These are phyloP conservation scores for Cystofilobasidium macerans DNA, from an alignment of 768 basidiomycete genomes.

Conservation along the genomic window DNA sequence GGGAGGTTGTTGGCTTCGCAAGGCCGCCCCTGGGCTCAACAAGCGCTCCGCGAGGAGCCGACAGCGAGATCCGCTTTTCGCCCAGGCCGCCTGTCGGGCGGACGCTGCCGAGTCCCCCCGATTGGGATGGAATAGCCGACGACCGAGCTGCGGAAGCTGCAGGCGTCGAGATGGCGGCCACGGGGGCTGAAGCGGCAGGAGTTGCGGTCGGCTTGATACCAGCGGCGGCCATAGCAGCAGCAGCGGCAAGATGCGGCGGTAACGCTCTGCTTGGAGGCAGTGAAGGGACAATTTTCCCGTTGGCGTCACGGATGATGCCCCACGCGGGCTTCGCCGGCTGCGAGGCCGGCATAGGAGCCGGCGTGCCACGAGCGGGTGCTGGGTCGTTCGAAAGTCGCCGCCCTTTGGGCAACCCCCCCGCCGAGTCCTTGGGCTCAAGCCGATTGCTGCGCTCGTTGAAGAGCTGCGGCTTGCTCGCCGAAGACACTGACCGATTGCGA, in stretches of 20 bases:
- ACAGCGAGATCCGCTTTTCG: not conserved
- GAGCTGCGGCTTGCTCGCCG: conserved; percentile 40
- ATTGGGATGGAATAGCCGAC: not conserved
- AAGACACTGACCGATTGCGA: conserved; percentile 64
- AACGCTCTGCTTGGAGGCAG: not conserved
- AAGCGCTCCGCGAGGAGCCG: not conserved
- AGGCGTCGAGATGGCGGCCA: not conserved
- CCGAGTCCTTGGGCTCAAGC: conserved; percentile 51
- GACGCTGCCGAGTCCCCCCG: not conserved
- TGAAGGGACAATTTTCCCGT: not conserved
- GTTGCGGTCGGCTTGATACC: not conserved
- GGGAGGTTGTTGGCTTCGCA: not conserved
- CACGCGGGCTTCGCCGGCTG: not conserved
- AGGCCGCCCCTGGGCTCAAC: not conserved
- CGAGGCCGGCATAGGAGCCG: not conserved
- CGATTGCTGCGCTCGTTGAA: conserved; percentile 92
- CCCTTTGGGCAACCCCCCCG: conserved; percentile 47
- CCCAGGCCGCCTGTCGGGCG: not conserved
- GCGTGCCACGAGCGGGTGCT: conserved; percentile 4
- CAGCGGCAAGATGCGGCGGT: conserved; percentile 19
- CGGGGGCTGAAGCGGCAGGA: not conserved
- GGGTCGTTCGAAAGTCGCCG: not conserved
- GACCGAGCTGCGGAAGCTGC: not conserved
- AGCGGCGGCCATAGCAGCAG: not conserved
- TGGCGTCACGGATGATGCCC: conserved; percentile 2